Evolutionary conservation across 805 yeast species (phyloP), one percentile per base, ranked within the genome.

Genomic region (Candida hungchunana): DNA sequence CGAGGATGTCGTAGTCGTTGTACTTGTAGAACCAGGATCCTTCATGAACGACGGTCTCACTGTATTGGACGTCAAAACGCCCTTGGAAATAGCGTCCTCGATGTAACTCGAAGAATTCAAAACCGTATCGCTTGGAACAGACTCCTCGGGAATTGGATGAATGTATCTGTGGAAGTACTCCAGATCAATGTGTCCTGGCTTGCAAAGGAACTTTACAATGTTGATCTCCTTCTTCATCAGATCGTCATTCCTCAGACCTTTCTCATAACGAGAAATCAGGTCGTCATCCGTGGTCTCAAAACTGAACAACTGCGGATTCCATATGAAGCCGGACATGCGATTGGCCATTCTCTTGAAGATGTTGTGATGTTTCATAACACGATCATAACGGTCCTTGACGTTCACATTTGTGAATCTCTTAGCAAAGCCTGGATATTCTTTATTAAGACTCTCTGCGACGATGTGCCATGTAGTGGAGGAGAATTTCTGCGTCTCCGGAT

Each of bases 111-210:
- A 50, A 4, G 54, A 34, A 19, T 39, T 43, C 3, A 47, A 12
- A 5, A 52, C 43, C 3, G 39, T 35, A 21, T 52, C 57, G 14
- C 35, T 38, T 11, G 32, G 31, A 1, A 33, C 18, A 4, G 45
- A 47, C 4, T 32, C 36, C 12, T 38, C 40, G 15, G 34, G 24
- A 4, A 23, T 13, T 10, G 43, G 30, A 23, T 47, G 37, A 16
- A 52, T 43, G 34, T 44, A 52, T 34, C 57, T 41, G 31, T 52
- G 57, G 36, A 32, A 52, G 29, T 49, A 52, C 27, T 52, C 57
- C 13, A 52, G 14, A 20, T 52, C 57, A 8, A 51, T 44, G 25
- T 52, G 55, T 3, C 55, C 55, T 13, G 51, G 44, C 24, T 48
- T 52, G 20, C 44, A 41, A 21, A 52, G 26, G 22, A 50, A 44